Percentiles rank a stretch among this genome's conserved stretches.
phyloP scores from a whole-genome alignment of 2,329 filamentous ascomycete species.

The Xylaria sp. region DNA sequence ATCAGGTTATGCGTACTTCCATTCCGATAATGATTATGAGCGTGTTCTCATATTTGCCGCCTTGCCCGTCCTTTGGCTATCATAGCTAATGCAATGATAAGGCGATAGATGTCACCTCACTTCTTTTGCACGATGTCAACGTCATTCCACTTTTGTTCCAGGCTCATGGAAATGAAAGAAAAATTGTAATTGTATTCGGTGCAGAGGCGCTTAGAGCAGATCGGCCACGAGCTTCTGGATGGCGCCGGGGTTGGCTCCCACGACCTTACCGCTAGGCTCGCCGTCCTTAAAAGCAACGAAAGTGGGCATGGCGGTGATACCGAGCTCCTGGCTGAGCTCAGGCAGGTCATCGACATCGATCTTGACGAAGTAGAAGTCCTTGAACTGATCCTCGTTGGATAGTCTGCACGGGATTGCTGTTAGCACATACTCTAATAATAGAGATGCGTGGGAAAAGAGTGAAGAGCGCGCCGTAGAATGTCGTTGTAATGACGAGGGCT shows the following conservation, averaged over 20 bases:
- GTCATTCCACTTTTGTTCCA: background rate
- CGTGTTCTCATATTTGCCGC: background rate
- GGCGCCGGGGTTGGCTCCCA: constrained; percentile 83
- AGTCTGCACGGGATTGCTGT: constrained; percentile 57
- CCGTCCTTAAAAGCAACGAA: constrained; percentile 88
- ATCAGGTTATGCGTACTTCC: background rate
- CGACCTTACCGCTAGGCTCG: constrained; percentile 75
- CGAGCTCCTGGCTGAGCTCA: constrained; percentile 79
- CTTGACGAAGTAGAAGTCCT: constrained; percentile 81
- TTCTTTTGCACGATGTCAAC: background rate
- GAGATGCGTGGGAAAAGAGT: too few relatives aligned
- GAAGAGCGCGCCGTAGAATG: background rate
- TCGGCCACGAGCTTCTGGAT: constrained; percentile 62
- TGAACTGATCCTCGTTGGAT: constrained; percentile 66
- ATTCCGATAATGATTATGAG: background rate
- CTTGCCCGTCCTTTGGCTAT: background rate
- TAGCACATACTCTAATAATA: constrained; percentile 18
- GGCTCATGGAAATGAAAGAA: background rate
- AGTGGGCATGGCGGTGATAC: constrained; percentile 91
- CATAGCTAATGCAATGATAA: background rate
- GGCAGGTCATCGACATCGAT: constrained; percentile 88
- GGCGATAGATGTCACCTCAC: too few relatives aligned
- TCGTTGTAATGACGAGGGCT: background rate
- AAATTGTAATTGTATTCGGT: background rate
- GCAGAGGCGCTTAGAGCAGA: constrained; percentile 24